Evolutionary conservation across 352 stramenopile species (phyloP).

Genomic region (Globisporangium camurandrum): DNA sequence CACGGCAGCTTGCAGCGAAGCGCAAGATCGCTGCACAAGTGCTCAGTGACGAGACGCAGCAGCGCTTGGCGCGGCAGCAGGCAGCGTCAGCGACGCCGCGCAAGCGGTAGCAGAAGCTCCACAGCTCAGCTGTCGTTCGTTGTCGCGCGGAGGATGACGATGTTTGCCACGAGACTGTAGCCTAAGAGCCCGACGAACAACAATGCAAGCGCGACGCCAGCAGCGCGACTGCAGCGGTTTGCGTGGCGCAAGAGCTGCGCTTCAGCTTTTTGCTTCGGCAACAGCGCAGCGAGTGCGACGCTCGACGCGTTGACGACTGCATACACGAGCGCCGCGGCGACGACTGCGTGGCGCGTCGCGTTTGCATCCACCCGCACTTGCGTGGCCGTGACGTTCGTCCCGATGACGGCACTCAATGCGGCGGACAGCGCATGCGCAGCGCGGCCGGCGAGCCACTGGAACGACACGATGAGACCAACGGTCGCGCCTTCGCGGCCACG

Average conservation of each 20-base stretch:
- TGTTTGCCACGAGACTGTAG: conserved; percentile 25
- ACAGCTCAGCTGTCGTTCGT: too few species aligned
- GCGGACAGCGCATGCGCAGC: conserved; percentile 17
- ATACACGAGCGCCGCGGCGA: conserved; percentile 16
- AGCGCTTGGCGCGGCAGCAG: conserved; percentile 15
- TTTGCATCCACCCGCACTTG: conserved; percentile 19
- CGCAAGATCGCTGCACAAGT: conserved; percentile 25
- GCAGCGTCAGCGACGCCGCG: neutral
- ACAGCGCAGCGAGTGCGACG: conserved; percentile 13
- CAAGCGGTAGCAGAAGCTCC: neutral
- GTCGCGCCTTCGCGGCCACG: conserved; percentile 44
- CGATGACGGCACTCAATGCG: conserved; percentile 21
- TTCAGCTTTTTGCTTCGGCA: conserved; percentile 33
- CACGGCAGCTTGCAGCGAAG: conserved; percentile 22
- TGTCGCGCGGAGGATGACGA: too few species aligned
- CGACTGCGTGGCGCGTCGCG: conserved; percentile 16
- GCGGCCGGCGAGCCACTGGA: conserved; percentile 30
- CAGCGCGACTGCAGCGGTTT: conserved; percentile 20
- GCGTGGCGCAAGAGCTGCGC: conserved; percentile 31
- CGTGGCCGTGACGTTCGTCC: conserved; percentile 11
- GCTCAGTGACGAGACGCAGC: conserved; percentile 33
- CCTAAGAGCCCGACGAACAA: conserved; percentile 25
- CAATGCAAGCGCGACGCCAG: conserved; percentile 17
- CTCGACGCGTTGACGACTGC: conserved; percentile 24
- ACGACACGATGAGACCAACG: conserved; percentile 39